Base-by-base conservation (phyloP, 768 basidiomycete genomes). In the Cyclocybe cylindracea region DNA sequence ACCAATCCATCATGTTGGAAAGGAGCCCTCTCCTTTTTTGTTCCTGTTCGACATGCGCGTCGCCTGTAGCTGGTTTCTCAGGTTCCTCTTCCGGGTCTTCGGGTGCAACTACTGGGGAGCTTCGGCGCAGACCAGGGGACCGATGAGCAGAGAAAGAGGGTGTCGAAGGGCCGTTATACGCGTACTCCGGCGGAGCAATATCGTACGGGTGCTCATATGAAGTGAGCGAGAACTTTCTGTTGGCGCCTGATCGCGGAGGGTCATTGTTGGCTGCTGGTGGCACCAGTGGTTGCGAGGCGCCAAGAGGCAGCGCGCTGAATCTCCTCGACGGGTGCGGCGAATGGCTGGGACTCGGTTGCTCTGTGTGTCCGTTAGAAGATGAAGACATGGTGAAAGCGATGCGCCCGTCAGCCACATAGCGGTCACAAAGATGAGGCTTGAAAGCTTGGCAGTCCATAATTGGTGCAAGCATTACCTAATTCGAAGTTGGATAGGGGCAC, bases 171-270 rank as follows among this genome's bases (percentile, higher is more conserved):
- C 59, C 67, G 39, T 68, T 50, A 54, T 81, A 78, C 3, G 71
- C 74, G 49, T 69, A 65, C 36, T 68, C 63, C 2, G 85, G 86
- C 2, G 83, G 74, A 13, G 69, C 70, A 38, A 88, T 84, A 41
- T 85, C 82, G 55, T 84, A 78, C 8, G 85, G 84, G 54, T 86
- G 83, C 44, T 75, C 69, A 67, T 83, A 80, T 3, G 83, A 82
- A 13, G 82, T 78, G 40, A 83, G 62, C 0, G 80, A 73, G 50
- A 72, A 80, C 61, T 68, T 75, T 53, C 68, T 64, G 48, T 75
- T 61, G n/a, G 63, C 50, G 18, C 71, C 66, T 10, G 34, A 29
- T 33, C 18, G 36, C 31, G n/a, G 11, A 24, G n/a, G 6, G 40
- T 9, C 29, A 35, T 36, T 14, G 7, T n/a, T 35, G 11, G 10